Conservation (phyloP, 2,329 filamentous ascomycete genomes). For the Didymella glomerata region DNA sequence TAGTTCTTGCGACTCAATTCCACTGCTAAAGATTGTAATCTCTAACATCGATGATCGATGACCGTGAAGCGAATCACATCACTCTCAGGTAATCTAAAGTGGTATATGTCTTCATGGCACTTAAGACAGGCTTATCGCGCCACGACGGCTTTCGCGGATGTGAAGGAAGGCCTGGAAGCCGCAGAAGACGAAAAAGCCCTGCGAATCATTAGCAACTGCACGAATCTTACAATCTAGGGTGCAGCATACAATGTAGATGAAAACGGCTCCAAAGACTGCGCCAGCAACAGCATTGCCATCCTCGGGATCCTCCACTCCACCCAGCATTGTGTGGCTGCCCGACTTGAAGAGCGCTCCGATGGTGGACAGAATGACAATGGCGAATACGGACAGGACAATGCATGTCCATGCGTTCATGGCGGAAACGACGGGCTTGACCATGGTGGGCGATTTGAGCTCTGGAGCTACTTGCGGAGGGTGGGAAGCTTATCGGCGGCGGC, state of each 20-base stretch:
- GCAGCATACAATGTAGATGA: conserved; percentile 82
- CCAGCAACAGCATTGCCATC: conserved; percentile 80
- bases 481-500: conserved; percentile 25
- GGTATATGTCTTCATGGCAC: background rate
- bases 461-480: conserved; percentile 16
- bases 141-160: conserved; percentile 80
- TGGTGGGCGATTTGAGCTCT: conserved; percentile 53
- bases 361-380: conserved; percentile 70
- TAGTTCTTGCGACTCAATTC: conserved; percentile 1
- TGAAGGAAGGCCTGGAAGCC: conserved; percentile 88
- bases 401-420: conserved; percentile 95
- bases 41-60: background rate
- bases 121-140: conserved; percentile 78
- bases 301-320: conserved; percentile 72
- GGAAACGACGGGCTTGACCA: conserved; percentile 98
- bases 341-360: conserved; percentile 78
- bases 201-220: conserved; percentile 12
- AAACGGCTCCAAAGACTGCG: conserved; percentile 86
- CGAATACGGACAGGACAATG: conserved; percentile 72
- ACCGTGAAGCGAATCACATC: background rate
- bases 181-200: conserved; percentile 90
- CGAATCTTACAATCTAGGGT: background rate
- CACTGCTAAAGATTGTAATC: background rate
- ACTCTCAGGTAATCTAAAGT: background rate
- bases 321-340: conserved; percentile 82